Evolutionary conservation across 257 asterid species (phyloP).

Genomic region (Solanum chilense): DNA sequence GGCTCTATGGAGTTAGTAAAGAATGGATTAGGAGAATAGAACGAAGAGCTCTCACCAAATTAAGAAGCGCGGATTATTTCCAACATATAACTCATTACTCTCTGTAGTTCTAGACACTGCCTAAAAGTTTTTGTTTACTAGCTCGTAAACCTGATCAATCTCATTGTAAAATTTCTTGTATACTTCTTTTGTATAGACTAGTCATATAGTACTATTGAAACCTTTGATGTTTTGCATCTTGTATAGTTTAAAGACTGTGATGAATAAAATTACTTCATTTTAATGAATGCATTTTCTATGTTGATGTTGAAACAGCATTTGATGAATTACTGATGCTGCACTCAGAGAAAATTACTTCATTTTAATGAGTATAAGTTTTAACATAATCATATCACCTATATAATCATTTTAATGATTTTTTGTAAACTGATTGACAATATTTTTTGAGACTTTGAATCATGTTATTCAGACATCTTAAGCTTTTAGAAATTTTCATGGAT

Average conservation of each 20-base stretch:
- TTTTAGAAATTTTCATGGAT: background rate
- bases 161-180: background rate
- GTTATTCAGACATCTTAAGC: background rate
- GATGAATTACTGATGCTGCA: no score
- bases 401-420: background rate
- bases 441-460: background rate
- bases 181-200: background rate
- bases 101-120: background rate
- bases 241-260: background rate
- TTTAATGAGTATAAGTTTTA: no score
- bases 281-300: no score
- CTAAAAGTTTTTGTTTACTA: background rate
- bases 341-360: no score
- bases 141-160: background rate
- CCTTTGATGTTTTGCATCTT: background rate
- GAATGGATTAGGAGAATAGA: conserved; percentile 87
- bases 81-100: conserved; percentile 21
- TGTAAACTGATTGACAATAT: background rate
- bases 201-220: background rate
- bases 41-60: conserved; percentile 46
- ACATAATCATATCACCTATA: background rate
- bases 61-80: conserved; percentile 32
- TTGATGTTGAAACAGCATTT: no score
- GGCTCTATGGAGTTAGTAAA: conserved; percentile 60
- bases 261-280: background rate